Conservation (phyloP, 768 basidiomycete species). For the Boletus insuetus region DNA sequence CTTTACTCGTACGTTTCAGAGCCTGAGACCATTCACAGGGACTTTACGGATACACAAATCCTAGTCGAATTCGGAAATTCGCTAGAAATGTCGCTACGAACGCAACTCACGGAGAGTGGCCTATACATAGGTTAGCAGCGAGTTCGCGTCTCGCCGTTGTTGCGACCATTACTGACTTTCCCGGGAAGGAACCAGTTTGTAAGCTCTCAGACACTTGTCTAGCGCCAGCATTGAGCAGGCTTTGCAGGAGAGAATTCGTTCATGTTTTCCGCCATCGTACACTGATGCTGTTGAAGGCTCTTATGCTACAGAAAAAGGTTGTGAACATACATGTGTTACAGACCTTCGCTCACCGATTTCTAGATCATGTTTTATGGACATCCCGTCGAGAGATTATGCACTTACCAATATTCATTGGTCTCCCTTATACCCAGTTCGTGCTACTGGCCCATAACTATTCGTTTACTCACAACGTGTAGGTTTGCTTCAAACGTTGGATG, state of each 20-base stretch:
- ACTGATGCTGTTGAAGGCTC: slow-evolving; percentile 87
- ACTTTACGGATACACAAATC: slow-evolving; percentile 85
- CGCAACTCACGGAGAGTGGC: slow-evolving; percentile 87
- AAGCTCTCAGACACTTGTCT: slow-evolving; percentile 20
- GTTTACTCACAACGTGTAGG: slow-evolving; percentile 42
- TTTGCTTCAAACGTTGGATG: slow-evolving; percentile 83
- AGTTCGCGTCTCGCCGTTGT: background rate
- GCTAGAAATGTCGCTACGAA: slow-evolving; percentile 70
- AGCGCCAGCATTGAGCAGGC: background rate
- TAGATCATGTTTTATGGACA: slow-evolving; percentile 97
- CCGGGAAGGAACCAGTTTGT: slow-evolving; percentile 70
- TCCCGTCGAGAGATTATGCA: slow-evolving; percentile 93
- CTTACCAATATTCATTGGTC: slow-evolving; percentile 96
- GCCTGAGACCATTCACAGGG: slow-evolving; percentile 39
- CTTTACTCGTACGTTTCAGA: background rate
- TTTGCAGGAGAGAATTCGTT: slow-evolving; percentile 78
- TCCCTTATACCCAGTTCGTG: slow-evolving; percentile 80
- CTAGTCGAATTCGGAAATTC: slow-evolving; percentile 84
- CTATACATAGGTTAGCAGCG: slow-evolving; percentile 86
- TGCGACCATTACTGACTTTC: slow-evolving; percentile 7
- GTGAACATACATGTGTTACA: slow-evolving; percentile 13
- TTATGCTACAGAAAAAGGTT: slow-evolving; percentile 92
- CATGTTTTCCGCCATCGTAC: slow-evolving; percentile 93
- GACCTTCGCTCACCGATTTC: slow-evolving; percentile 6
- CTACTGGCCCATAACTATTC: background rate